Evolutionary conservation across 2,329 filamentous ascomycete species (phyloP), one percentile per base, ranked within the genome.

Genomic region (Tolypocladium inflatum): DNA sequence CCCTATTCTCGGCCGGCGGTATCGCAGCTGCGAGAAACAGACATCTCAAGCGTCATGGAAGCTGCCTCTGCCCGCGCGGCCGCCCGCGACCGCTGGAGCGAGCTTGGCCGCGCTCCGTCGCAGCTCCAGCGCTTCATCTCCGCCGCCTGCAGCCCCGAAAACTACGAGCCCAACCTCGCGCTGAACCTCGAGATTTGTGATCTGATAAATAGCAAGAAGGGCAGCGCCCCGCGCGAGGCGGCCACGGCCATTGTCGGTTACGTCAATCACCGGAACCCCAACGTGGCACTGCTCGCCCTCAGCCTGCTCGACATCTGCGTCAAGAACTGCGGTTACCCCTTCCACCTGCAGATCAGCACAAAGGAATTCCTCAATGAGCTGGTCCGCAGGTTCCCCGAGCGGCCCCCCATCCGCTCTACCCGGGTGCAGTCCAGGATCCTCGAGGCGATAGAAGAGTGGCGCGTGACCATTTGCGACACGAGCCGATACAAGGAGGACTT

Each of bases 311-410:
- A 99, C 73, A 97, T 97, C 63, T 97, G 94, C 74, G 94, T 97
- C 74, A 99, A 99, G 80, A 99, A 99, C 77, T 99, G 94, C 81
- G 94, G 94, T 67, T 99, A 99, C 72, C 92, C 94, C 1, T 99
- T 99, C 74, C 94, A 99, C 70, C 85, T 99, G 59, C 94, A 99
- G 75, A 97, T 99, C 71, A 92, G 90, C 74, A 97, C 94, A 65
- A 99, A 99, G 74, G 94, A 99, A 69, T 99, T 99, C 67, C 85
- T 99, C 67, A 99, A 99, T 76, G 94, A 99, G 78, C 86, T 99
- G 60, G 94, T 99, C 61, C 87, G 94, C 64, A 85, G 94, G 64
- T 99, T 99, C 68, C 94, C 94, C 54, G 94, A 99, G 76, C 84
- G 93, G 30, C 94, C 94, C 52, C 91, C 93, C 2, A 81, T 94